Conservation (phyloP, 768 basidiomycete genomes). For the Leccinellum luteum region DNA sequence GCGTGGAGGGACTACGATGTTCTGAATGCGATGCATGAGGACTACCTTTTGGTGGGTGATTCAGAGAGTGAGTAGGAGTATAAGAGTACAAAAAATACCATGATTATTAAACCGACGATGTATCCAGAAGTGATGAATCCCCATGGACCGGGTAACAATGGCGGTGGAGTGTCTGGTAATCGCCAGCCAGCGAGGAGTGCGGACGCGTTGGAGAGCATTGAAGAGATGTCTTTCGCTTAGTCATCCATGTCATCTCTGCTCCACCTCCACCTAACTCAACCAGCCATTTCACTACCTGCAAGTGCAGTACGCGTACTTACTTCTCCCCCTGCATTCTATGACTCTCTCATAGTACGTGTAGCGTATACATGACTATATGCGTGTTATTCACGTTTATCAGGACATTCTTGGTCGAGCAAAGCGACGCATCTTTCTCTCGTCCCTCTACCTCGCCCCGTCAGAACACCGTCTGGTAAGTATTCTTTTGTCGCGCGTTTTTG, state of each 20-base stretch:
- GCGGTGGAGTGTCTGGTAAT: not conserved
- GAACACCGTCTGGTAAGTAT: slow-evolving; percentile 74
- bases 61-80: slow-evolving; percentile 1
- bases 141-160: slow-evolving; percentile 57
- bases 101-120: slow-evolving; percentile 59
- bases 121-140: slow-evolving; percentile 75
- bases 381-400: slow-evolving; percentile 37
- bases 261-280: slow-evolving; percentile 39
- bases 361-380: not conserved
- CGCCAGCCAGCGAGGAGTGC: slow-evolving; percentile 27
- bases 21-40: slow-evolving; percentile 72
- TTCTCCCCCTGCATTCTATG: slow-evolving; percentile 59
- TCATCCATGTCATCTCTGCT: slow-evolving; percentile 22
- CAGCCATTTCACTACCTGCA: slow-evolving; percentile 45
- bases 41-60: slow-evolving; percentile 59
- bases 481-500: not conserved
- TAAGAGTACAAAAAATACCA: slow-evolving; percentile 42
- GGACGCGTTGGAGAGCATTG: slow-evolving; percentile 5
- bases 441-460: slow-evolving; percentile 80
- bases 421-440: slow-evolving; percentile 82
- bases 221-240: slow-evolving; percentile 14
- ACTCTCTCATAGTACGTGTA: slow-evolving; percentile 47
- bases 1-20: slow-evolving; percentile 69
- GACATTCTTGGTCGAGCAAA: slow-evolving; percentile 76
- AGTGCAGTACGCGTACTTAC: slow-evolving; percentile 52